A percentile compares a stretch with the other conserved stretches of the same genome.
These are phyloP conservation scores for Stagonosporopsis vannaccii DNA, from an alignment of 2,329 filamentous ascomycete species.

Conservation along the genomic window DNA sequence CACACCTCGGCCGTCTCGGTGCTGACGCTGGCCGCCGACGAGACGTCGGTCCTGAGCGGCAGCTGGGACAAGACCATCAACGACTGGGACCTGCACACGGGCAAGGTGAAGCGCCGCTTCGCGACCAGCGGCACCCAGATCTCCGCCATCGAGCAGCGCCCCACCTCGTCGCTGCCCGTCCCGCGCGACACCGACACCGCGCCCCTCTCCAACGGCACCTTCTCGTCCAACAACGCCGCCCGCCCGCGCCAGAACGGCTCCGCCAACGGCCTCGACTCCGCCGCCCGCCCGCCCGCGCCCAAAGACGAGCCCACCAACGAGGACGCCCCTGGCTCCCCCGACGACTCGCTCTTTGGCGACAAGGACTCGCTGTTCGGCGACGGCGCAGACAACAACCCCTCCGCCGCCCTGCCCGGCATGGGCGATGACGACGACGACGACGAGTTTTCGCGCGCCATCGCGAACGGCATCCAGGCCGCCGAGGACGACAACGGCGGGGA, in stretches of 20 bases:
- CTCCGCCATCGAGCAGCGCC: constrained; percentile 84
- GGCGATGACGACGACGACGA: constrained; percentile 72
- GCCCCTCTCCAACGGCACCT: constrained; percentile 67
- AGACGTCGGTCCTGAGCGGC: constrained; percentile 85
- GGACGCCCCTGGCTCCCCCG: constrained; percentile 69
- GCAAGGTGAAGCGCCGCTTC: constrained; percentile 77
- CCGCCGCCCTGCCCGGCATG: constrained; percentile 65
- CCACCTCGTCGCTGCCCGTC: constrained; percentile 76
- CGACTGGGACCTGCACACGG: constrained; percentile 94
- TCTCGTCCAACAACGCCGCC: constrained; percentile 74
- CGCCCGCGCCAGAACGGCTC: constrained; percentile 65
- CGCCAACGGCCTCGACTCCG: constrained; percentile 47
- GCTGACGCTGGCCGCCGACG: constrained; percentile 80
- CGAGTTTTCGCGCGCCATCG: constrained; percentile 79
- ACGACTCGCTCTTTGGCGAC: constrained; percentile 83
- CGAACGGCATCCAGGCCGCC: constrained; percentile 57
- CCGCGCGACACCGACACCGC: constrained; percentile 73
- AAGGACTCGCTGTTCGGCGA: constrained; percentile 88
- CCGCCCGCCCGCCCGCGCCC: constrained; percentile 36
- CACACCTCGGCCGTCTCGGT: constrained; percentile 94
- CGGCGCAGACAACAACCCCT: constrained; percentile 54
- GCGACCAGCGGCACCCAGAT: constrained; percentile 83
- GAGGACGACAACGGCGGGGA: constrained; percentile 54
- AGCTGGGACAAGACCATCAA: constrained; percentile 96
- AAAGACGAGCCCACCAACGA: constrained; percentile 55